Base-by-base conservation (phyloP, 306 rosid species). In the Psophocarpus tetragonolobus region DNA sequence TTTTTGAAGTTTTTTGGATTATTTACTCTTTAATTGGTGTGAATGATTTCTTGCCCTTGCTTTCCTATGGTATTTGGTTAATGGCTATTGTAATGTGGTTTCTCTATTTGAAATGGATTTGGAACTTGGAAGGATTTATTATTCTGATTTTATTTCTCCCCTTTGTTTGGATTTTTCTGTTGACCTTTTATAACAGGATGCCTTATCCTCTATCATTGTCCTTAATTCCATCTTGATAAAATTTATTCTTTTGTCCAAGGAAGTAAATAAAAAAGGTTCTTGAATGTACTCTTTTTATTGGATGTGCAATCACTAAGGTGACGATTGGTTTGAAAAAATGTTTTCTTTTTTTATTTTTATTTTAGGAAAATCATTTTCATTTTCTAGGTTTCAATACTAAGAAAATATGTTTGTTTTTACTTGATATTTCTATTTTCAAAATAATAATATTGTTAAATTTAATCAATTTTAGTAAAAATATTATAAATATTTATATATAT, bases 31-130 rank as follows among this genome's bases (percentile, higher is more conserved):
- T 57, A 53, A 30, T 68, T 60, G 51, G 33, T 14, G 15, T 2
- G 20, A 15, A 45, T 15, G 51, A 9, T 75, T 68, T 82, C 27
- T 13, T 58, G 50, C 60, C 29, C 20, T 67, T 10, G 68, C 44
- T 35, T 80, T 35, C 70, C 74, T 57, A 56, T 68, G 81, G 24
- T 74, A 44, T 74, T 75, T 48, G 33, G 53, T 41, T 48, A 45
- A 4, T 75, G 68, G 73, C 50, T 36, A 8, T 20, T 47, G 62
- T 15, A 35, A 74, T 7, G 33, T 68, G 67, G 50, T 48, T 58
- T 74, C 50, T 38, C 14, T 56, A 54, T 39, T 32, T 48, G 47
- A 50, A 50, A 21, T 36, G 36, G 60, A 29, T 38, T 45, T 60
- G 68, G 77, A n/a, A 45, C 50, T 39, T 39, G 30, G 42, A 60